Evolutionary conservation across 208 protist genomes (phyloP).

Genomic region (Blechomonas ayalai): DNA sequence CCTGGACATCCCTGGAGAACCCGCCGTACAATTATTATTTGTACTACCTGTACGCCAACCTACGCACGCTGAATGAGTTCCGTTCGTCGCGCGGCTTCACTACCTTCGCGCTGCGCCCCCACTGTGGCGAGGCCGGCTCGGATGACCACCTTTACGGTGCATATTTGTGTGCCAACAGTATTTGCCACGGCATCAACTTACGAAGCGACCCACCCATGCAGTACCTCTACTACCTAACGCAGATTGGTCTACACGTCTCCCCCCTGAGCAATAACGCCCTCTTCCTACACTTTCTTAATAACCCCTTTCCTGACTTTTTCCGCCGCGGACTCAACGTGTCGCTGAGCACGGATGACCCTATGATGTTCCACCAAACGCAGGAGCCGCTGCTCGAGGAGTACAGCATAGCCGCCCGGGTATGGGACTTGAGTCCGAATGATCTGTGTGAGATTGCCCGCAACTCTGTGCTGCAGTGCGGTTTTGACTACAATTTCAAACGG

Average conservation of each 20-base stretch:
- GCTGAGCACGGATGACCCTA: slow-evolving; percentile 95
- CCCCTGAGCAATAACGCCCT: slow-evolving; percentile 99
- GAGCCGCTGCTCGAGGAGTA: slow-evolving; percentile 93
- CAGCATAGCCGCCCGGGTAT: slow-evolving; percentile 90
- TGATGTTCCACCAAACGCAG: slow-evolving; percentile 97
- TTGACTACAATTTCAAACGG: slow-evolving; percentile 83
- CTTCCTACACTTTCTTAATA: slow-evolving; percentile 96
- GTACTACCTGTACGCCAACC: slow-evolving; percentile 99
- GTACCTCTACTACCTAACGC: slow-evolving; percentile 98
- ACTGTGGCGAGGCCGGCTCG: slow-evolving; percentile 95
- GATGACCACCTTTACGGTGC: slow-evolving; percentile 92
- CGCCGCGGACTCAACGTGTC: slow-evolving; percentile 96
- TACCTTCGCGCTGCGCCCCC: slow-evolving; percentile 96
- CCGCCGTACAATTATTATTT: slow-evolving; percentile 99
- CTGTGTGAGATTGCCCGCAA: slow-evolving; percentile 91
- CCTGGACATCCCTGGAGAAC: slow-evolving; percentile 94
- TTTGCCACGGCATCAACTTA: slow-evolving; percentile 98
- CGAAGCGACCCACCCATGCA: slow-evolving; percentile 92
- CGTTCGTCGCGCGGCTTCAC: slow-evolving; percentile 85
- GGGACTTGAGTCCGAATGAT: slow-evolving; percentile 86
- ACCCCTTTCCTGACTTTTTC: slow-evolving; percentile 97
- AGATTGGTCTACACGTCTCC: slow-evolving; percentile 98
- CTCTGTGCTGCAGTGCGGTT: slow-evolving; percentile 88
- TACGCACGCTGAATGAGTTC: slow-evolving; percentile 96
- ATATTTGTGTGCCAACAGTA: slow-evolving; percentile 93